A percentile compares a stretch with the other conserved stretches of the same genome.
phyloP scores from a whole-genome alignment of 176 grass and related monocot genomes.

The Aegilops sharonensis region DNA sequence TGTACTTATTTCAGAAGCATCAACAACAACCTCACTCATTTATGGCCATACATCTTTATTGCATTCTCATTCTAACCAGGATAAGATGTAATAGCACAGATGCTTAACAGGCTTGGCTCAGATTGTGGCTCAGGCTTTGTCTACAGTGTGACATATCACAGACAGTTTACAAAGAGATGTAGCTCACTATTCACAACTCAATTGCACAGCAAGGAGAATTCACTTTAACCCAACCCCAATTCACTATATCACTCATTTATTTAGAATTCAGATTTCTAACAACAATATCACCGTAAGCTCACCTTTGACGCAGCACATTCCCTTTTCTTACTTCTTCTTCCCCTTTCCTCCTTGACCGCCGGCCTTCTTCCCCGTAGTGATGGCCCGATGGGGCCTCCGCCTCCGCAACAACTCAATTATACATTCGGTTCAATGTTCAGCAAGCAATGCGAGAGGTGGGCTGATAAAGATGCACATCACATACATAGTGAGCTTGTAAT shows the following conservation, averaged over 20 bases:
- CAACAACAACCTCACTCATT: neutral
- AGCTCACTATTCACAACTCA: too few relatives aligned
- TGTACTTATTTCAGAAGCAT: neutral
- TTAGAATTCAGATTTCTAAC: too few relatives aligned
- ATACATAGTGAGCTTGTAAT: neutral
- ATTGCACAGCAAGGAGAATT: too few relatives aligned
- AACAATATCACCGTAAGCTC: neutral
- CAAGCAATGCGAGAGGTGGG: too few relatives aligned
- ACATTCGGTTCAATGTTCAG: too few relatives aligned
- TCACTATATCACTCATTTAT: too few relatives aligned
- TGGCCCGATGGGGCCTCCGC: neutral
- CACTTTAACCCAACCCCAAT: too few relatives aligned
- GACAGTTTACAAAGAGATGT: too few relatives aligned
- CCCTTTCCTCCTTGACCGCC: neutral
- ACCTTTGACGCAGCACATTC: neutral
- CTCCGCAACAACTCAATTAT: neutral
- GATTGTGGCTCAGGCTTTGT: neutral
- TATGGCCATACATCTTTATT: neutral
- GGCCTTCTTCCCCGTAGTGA: neutral
- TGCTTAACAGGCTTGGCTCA: neutral
- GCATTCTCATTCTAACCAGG: neutral
- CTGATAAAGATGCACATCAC: too few relatives aligned
- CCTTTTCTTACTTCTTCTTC: neutral
- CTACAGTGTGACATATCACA: too few relatives aligned
- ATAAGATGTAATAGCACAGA: neutral